Evolutionary conservation across 2,329 filamentous ascomycete species (phyloP), one percentile per base, ranked within the genome.

Genomic region (Aspergillus nomiae): DNA sequence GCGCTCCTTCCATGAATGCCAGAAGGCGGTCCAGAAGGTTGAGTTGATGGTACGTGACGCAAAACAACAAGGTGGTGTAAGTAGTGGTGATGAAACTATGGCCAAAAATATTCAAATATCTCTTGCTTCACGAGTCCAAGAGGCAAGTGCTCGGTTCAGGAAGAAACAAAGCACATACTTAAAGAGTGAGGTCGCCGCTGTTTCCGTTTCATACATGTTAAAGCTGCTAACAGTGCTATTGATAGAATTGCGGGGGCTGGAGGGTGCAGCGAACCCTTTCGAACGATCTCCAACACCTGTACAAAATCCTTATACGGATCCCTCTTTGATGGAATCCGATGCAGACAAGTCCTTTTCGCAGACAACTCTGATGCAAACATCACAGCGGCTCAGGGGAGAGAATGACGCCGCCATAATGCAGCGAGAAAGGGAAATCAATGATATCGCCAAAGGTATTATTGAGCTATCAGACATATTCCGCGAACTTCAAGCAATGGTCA

Each of bases 161-260:
- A 99, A 98, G 85, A 98, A 97, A 82, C 95, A 99, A 82, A 94
- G 94, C 75, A 90, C 90, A 58, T 99, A 99, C 79, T 80, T 99
- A 59, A 97, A 96, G 80, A 97, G 93, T 96, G 83, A 72, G 81
- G 69, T 19, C 45, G 16, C 32, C 30, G 26, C 19, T 8, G 8
- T 21, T 46, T 30, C 30, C 28, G 24, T 32, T 30, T 16, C n/a
- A n/a, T 21, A 30, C 48, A 24, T 46, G n/a, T 54, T 21, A 26
- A 45, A 28, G 38, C 36, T 55, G 56, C 68, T 70, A 58, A 70
- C 66, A 56, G 7, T 41, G 32, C 2, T 43, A 10, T 51, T 21
- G 56, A 19, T 71, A 94, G 91, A 93, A 80, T 84, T 94, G 62
- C 89, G 90, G 69, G 90, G 89, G 59, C 86, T 94, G 76, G 87